Percentiles rank a stretch among this genome's conserved stretches.
These are phyloP conservation scores for Jasminum sambac DNA, from an alignment of 257 asterid genomes.

Conservation along the genomic window DNA sequence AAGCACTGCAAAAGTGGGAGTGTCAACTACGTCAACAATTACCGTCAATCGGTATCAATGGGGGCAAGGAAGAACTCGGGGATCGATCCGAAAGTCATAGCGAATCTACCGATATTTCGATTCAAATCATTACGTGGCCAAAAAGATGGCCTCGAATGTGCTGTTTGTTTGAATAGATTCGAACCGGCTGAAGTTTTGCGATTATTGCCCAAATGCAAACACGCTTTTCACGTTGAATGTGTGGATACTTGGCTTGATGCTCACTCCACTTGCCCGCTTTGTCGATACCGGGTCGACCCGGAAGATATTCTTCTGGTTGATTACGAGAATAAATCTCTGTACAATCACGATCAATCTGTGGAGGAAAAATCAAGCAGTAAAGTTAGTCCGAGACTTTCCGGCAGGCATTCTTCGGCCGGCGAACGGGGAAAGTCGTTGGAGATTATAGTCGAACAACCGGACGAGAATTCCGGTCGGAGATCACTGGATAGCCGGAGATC, in stretches of 20 bases:
- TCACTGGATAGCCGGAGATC: slow-evolving; percentile 66
- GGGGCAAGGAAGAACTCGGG: slow-evolving; percentile 52
- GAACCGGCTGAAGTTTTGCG: slow-evolving; percentile 57
- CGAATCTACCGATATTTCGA: slow-evolving; percentile 67
- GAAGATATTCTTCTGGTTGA: slow-evolving; percentile 66
- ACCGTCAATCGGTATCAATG: slow-evolving; percentile 13
- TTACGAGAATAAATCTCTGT: slow-evolving; percentile 24
- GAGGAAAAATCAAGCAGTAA: neutral
- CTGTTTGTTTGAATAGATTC: slow-evolving; percentile 68
- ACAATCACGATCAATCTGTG: neutral
- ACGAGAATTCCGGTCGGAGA: slow-evolving; percentile 34
- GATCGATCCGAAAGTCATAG: slow-evolving; percentile 47
- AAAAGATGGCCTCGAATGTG: slow-evolving; percentile 82
- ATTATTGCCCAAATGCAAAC: slow-evolving; percentile 76
- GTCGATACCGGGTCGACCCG: slow-evolving; percentile 79
- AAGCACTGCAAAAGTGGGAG: slow-evolving; percentile 61
- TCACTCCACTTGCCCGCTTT: slow-evolving; percentile 89
- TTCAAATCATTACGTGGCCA: slow-evolving; percentile 71
- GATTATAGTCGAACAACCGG: slow-evolving; percentile 47
- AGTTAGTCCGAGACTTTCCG: slow-evolving; percentile 37
- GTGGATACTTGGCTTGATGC: slow-evolving; percentile 90
- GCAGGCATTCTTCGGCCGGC: slow-evolving; percentile 72
- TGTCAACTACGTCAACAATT: slow-evolving; percentile 11
- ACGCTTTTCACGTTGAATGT: slow-evolving; percentile 88
- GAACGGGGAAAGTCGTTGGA: slow-evolving; percentile 42